phyloP scores from a whole-genome alignment of 129 eudicot genomes.

The Chrysanthemum lavandulifolium region DNA sequence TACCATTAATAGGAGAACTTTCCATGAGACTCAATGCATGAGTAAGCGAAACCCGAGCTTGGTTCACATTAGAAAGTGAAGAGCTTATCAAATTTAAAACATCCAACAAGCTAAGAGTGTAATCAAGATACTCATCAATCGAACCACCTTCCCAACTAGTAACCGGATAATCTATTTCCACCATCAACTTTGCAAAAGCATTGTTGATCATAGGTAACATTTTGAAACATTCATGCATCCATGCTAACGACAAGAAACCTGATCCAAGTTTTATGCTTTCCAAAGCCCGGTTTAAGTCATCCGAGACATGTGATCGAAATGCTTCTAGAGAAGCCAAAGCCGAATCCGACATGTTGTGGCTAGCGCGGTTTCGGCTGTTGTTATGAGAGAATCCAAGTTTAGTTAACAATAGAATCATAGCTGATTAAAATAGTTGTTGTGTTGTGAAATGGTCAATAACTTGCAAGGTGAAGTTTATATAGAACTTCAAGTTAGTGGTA shows the following conservation, averaged over 20 bases:
- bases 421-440: not conserved
- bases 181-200: slow-evolving; percentile 58
- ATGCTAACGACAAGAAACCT: slow-evolving; percentile 42
- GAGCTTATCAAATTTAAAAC: slow-evolving; percentile 48
- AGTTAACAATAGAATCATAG: slow-evolving; percentile 40
- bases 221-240: slow-evolving; percentile 46
- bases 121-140: slow-evolving; percentile 52
- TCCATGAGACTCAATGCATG: slow-evolving; percentile 42
- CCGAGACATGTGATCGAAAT: slow-evolving; percentile 43
- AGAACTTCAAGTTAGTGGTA: slow-evolving; percentile 26
- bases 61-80: slow-evolving; percentile 48
- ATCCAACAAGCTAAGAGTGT: slow-evolving; percentile 55
- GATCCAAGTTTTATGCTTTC: slow-evolving; percentile 34
- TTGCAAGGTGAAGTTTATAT: slow-evolving; percentile 35
- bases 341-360: slow-evolving; percentile 25
- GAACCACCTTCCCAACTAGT: slow-evolving; percentile 47
- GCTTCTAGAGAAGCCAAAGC: slow-evolving; percentile 36
- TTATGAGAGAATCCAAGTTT: slow-evolving; percentile 35
- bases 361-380: slow-evolving; percentile 22
- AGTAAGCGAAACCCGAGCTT: slow-evolving; percentile 38
- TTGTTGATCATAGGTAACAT: slow-evolving; percentile 36
- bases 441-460: slow-evolving; percentile 23
- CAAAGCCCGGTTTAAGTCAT: slow-evolving; percentile 20
- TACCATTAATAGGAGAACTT: slow-evolving; percentile 23
- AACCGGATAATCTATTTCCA: slow-evolving; percentile 62